Percentiles rank a stretch among this genome's conserved stretches.
These are phyloP conservation scores for Ceratocystis eucalypticola DNA, from an alignment of 2,329 filamentous ascomycete species.

Conservation along the genomic window DNA sequence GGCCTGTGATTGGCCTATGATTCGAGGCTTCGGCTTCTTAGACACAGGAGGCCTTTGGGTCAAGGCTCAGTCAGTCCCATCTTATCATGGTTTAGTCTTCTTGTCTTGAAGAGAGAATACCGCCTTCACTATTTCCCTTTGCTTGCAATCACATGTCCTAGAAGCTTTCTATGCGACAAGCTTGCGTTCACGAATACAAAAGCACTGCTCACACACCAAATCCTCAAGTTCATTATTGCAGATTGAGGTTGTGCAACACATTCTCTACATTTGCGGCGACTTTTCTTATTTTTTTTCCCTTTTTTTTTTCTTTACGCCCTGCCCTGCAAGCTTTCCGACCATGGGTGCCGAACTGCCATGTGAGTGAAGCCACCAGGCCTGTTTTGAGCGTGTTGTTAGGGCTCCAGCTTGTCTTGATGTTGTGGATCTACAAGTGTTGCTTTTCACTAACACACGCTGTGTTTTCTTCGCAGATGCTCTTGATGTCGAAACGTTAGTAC, in stretches of 20 bases:
- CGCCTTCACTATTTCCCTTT: neutral
- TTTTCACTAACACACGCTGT: constrained; percentile 1
- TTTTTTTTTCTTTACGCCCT: neutral
- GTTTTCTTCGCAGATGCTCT: constrained; percentile 59
- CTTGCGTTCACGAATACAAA: neutral
- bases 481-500: constrained; percentile 77
- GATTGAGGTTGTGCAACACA: neutral
- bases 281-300: neutral
- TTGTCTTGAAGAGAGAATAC: neutral
- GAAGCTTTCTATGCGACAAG: neutral
- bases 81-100: neutral
- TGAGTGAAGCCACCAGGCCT: constrained; percentile 25
- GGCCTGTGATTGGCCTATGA: neutral
- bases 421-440: neutral
- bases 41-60: neutral
- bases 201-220: neutral
- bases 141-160: neutral
- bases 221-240: neutral
- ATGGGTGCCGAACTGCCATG: constrained; percentile 39
- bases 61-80: constrained; percentile 2
- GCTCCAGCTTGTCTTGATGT: neutral
- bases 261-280: neutral
- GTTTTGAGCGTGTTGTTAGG: neutral
- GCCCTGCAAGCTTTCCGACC: constrained; percentile 21
- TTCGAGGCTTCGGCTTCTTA: neutral